phyloP scores from a whole-genome alignment of 2,329 filamentous ascomycete genomes.

The Aurifilum marmelostoma region DNA sequence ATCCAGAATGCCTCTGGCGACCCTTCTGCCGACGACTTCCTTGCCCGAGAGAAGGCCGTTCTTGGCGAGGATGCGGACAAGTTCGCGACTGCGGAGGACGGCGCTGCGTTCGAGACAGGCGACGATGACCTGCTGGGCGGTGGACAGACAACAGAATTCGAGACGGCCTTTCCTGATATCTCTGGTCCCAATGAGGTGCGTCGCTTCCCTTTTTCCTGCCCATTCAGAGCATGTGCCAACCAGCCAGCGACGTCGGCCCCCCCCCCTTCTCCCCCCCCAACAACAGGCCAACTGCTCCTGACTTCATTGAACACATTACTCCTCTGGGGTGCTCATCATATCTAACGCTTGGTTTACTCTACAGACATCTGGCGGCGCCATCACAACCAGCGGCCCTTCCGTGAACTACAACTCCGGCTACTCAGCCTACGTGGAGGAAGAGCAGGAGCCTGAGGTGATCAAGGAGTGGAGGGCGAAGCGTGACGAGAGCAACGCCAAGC shows the following conservation, averaged over 20 bases:
- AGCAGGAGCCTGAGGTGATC: conserved; percentile 87
- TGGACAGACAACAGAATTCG: conserved; percentile 62
- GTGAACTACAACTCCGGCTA: conserved; percentile 66
- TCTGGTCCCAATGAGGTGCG: conserved; percentile 67
- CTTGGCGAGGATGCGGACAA: conserved; percentile 92
- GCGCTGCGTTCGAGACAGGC: conserved; percentile 64
- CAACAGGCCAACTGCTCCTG: neutral
- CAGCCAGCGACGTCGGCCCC: neutral
- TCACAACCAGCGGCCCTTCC: conserved; percentile 68
- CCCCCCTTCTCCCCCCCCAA: neutral
- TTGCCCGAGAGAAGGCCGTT: conserved; percentile 85
- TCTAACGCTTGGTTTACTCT: conserved; percentile 14
- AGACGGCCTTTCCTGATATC: conserved; percentile 89
- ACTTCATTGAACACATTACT: neutral
- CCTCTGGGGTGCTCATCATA: neutral
- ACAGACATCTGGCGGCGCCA: conserved; percentile 73
- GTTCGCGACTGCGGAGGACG: conserved; percentile 79
- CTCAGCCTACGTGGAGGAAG: conserved; percentile 52
- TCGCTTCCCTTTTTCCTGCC: neutral
- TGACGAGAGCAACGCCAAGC: conserved; percentile 79
- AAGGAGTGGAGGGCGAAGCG: conserved; percentile 91
- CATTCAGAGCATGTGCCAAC: neutral
- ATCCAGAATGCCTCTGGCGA: conserved; percentile 60
- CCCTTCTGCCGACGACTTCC: conserved; percentile 77
- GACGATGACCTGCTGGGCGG: conserved; percentile 74